These are phyloP conservation scores for Penicillium arizonense DNA, from an alignment of 495 filamentous ascomycete species.

Conservation along the genomic window DNA sequence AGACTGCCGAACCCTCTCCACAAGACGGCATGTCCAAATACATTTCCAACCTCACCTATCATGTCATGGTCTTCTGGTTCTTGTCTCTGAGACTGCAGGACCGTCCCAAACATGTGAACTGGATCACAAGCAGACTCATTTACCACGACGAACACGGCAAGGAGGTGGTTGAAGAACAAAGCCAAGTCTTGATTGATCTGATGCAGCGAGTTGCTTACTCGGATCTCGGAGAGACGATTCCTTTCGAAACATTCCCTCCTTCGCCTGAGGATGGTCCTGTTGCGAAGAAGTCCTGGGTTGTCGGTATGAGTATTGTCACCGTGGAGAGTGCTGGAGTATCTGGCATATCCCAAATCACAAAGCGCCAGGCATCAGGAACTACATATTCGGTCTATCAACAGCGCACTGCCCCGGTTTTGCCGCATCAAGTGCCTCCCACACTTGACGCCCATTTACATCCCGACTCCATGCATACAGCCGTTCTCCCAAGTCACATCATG, in stretches of 20 bases:
- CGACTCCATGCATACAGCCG: slow-evolving; percentile 39
- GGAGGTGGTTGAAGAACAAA: slow-evolving; percentile 84
- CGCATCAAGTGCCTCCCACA: slow-evolving; percentile 60
- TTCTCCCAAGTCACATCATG: slow-evolving; percentile 79
- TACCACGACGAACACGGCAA: slow-evolving; percentile 68
- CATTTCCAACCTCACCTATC: slow-evolving; percentile 87
- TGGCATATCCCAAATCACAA: slow-evolving; percentile 76
- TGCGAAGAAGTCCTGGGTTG: slow-evolving; percentile 75
- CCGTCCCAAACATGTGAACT: slow-evolving; percentile 77
- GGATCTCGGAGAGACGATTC: slow-evolving; percentile 63
- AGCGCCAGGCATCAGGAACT: slow-evolving; percentile 80
- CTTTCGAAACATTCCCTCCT: slow-evolving; percentile 55
- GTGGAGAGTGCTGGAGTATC: slow-evolving; percentile 75
- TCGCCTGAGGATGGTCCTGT: slow-evolving; percentile 65
- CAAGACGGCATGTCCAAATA: slow-evolving; percentile 64
- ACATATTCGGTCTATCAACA: slow-evolving; percentile 74
- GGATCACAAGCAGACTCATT: slow-evolving; percentile 88
- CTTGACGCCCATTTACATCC: slow-evolving; percentile 44
- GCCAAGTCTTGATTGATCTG: slow-evolving; percentile 89
- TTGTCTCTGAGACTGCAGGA: slow-evolving; percentile 80
- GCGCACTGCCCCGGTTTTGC: slow-evolving; percentile 63
- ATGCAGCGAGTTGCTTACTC: slow-evolving; percentile 91
- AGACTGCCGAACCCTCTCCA: slow-evolving; percentile 26
- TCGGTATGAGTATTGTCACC: slow-evolving; percentile 83
- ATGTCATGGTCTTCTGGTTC: slow-evolving; percentile 97